Base-by-base conservation (phyloP, 2,329 filamentous ascomycete species). In the Chaetomium olivaceum region DNA sequence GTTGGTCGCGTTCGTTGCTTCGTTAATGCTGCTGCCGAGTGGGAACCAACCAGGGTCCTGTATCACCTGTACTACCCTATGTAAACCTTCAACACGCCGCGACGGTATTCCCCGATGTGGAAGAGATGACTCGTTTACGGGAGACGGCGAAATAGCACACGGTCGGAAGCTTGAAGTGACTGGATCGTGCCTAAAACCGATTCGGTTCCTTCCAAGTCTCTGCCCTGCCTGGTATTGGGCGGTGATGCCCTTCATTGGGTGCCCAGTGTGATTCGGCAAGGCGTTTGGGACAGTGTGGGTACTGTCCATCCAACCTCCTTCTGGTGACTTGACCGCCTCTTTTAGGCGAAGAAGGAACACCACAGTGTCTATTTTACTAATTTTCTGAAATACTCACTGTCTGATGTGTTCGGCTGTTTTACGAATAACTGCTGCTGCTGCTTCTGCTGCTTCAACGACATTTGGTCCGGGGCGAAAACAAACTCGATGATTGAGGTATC, bases 231-330 rank as follows among this genome's bases (percentile, higher is more conserved):
- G 54, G 55, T 46, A 59, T 66, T 64, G 67, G 67, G 64, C 58
- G 62, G 62, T 67, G 59, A 46, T 66, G 55, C 58, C 50, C 56
- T 19, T 57, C 62, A 64, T 67, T 67, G 63, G 67, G 65, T 63
- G 61, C 51, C 48, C 43, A 61, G 43, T 65, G 67, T 67, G 65
- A 67, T 64, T 62, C 58, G 57, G 54, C 39, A 48, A 19, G 54
- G 67, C 62, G 51, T 60, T 46, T 46, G 5, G 23, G 19, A 59
- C 64, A 39, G 67, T 67, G 27, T 56, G 43, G 12, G n/a, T 25
- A 68, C 67, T 60, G 64, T 68, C 57, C 39, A 11, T 14, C 3
- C 21, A 11, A 52, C 33, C 33, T 58, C 3, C 25, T 48, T 6
- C n/a, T 21, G 39, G 19, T 19, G 12, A 50, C 23, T 43, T 61